These are phyloP conservation scores for Cucurbita ficifolia DNA, from an alignment of 306 rosid genomes.

Conservation along the genomic window DNA sequence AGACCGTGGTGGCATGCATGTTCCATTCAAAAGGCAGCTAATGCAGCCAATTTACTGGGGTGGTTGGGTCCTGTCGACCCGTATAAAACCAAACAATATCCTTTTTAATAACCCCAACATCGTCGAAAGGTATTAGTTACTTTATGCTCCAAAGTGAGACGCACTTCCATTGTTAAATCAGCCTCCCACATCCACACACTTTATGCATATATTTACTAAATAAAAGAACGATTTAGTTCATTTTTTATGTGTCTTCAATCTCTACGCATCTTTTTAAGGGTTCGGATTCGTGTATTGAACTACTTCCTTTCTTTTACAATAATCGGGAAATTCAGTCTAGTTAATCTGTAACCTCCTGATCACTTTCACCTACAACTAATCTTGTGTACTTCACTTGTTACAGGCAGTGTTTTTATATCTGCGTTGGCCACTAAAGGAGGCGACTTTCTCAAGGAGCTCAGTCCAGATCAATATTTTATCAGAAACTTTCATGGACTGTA, in stretches of 20 bases:
- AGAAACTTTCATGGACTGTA: no score
- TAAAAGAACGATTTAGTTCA: background rate
- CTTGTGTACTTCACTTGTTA: background rate
- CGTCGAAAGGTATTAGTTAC: background rate
- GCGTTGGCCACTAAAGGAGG: no score
- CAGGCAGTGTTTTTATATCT: background rate
- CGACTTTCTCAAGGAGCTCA: background rate
- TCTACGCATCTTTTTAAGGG: background rate
- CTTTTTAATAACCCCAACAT: no score
- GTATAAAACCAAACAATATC: background rate
- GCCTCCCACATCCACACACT: background rate
- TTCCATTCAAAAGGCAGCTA: constrained; percentile 40
- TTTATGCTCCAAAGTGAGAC: background rate
- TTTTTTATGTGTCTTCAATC: background rate
- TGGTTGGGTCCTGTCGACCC: background rate
- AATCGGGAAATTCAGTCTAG: background rate
- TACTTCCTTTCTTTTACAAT: background rate
- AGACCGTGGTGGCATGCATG: background rate
- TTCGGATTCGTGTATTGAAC: background rate
- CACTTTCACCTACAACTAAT: background rate
- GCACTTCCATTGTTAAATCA: background rate
- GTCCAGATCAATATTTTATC: background rate
- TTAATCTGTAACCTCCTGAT: background rate
- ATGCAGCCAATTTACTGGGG: constrained; percentile 42
- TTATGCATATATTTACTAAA: background rate